phyloP scores from a whole-genome alignment of 1,284 basidiomycete genomes.

The Ganoderma lucidum region DNA sequence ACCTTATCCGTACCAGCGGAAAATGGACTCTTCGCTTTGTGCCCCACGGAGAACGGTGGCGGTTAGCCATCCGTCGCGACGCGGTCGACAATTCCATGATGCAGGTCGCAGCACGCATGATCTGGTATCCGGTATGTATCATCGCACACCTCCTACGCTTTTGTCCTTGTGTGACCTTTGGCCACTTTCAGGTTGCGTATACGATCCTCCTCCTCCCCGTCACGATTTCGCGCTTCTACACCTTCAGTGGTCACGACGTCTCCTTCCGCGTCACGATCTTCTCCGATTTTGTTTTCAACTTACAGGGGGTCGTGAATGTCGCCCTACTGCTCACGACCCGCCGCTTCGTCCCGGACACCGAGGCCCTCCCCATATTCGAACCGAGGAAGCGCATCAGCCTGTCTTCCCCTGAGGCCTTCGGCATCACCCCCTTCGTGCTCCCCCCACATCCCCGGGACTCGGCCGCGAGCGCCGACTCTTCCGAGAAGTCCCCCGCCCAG shows the following conservation, averaged over 20 bases:
- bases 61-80: constrained; percentile 46
- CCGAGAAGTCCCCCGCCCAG: constrained; percentile 12
- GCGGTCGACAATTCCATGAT: constrained; percentile 46
- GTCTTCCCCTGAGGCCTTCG: constrained; percentile 35
- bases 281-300: constrained; percentile 48
- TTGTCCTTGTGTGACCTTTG: neutral
- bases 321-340: constrained; percentile 42
- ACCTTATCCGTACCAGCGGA: constrained; percentile 42
- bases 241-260: constrained; percentile 41
- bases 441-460: constrained; percentile 16
- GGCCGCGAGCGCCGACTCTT: neutral
- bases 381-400: constrained; percentile 40
- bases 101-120: constrained; percentile 43
- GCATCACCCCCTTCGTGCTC: constrained; percentile 46
- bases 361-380: constrained; percentile 38
- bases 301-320: constrained; percentile 46
- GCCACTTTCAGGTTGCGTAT: constrained; percentile 43
- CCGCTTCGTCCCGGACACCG: constrained; percentile 40
- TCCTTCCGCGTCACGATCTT: constrained; percentile 44
- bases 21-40: constrained; percentile 47
- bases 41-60: constrained; percentile 44
- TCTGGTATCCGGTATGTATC: constrained; percentile 41
- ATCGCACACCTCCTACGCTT: too few species aligned
- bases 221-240: constrained; percentile 45
- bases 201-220: constrained; percentile 47